These are phyloP conservation scores for Hypoxylon cercidicola DNA, from an alignment of 495 filamentous ascomycete genomes.

Conservation along the genomic window DNA sequence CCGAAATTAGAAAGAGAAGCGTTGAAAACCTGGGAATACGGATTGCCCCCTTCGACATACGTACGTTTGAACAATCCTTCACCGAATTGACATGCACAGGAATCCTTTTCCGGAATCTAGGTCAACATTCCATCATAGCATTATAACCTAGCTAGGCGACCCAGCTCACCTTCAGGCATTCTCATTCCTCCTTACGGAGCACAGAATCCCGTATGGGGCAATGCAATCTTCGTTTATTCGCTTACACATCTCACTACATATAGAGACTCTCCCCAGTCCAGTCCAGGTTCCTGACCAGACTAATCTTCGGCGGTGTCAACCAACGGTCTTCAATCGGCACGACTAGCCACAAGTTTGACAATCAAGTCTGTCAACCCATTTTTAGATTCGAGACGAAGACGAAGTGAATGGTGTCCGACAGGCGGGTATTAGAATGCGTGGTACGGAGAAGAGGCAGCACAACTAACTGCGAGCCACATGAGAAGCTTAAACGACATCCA, in stretches of 20 bases:
- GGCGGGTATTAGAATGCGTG: constrained; percentile 6
- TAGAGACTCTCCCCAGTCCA: too few species aligned
- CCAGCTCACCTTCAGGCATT: not conserved
- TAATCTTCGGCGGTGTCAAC: too few species aligned
- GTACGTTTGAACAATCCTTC: not conserved
- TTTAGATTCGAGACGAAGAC: not conserved
- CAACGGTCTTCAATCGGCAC: constrained; percentile 3
- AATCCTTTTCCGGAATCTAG: constrained; percentile 9
- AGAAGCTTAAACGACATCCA: constrained; percentile 12
- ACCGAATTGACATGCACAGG: constrained; percentile 1
- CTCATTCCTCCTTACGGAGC: constrained; percentile 9
- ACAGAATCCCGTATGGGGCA: constrained; percentile 16
- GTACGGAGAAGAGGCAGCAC: constrained; percentile 10
- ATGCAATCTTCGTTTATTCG: constrained; percentile 15
- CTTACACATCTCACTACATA: constrained; percentile 6
- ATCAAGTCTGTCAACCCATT: constrained; percentile 1
- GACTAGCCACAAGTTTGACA: constrained; percentile 4
- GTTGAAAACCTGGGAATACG: too few species aligned
- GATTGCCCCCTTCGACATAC: not conserved
- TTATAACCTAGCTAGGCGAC: not conserved
- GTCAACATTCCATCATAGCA: not conserved
- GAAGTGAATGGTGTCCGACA: constrained; percentile 16
- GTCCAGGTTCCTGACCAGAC: not conserved
- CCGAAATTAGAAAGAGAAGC: too few species aligned
- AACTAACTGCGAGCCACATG: constrained; percentile 2